Evolutionary conservation across 2,329 filamentous ascomycete species (phyloP).

Genomic region (Cercospora zeina): DNA sequence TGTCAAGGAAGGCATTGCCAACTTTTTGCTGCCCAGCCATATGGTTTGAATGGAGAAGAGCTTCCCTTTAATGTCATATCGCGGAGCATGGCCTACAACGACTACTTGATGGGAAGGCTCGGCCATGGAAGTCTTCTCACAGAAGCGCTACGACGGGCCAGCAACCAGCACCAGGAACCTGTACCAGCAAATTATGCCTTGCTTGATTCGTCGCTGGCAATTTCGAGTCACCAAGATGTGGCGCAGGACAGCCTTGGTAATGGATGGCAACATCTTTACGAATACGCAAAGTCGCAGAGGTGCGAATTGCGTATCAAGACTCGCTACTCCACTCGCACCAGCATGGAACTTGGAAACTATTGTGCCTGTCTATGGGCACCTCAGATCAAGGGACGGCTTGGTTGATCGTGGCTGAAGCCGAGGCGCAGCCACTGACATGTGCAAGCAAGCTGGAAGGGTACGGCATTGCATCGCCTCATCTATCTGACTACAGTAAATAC

Average conservation of each 20-base stretch:
- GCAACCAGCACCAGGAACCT: not conserved
- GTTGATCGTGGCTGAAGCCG: not conserved
- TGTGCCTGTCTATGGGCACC: not conserved
- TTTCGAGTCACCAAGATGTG: not conserved
- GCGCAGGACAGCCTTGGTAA: not conserved
- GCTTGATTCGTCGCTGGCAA: not conserved
- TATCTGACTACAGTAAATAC: no score
- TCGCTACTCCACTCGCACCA: not conserved
- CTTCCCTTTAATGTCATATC: not conserved
- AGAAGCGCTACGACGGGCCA: not conserved
- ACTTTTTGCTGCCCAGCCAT: slow-evolving; percentile 92
- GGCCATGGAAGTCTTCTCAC: not conserved
- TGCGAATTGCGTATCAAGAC: not conserved
- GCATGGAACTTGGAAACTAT: not conserved
- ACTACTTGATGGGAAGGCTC: not conserved
- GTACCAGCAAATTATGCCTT: not conserved
- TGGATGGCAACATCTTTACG: not conserved
- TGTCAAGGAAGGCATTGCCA: slow-evolving; percentile 93
- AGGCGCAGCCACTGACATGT: slow-evolving; percentile 9
- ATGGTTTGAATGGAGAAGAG: slow-evolving; percentile 58
- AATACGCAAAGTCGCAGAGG: not conserved
- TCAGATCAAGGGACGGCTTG: not conserved
- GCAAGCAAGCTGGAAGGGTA: no score
- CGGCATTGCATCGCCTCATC: no score
- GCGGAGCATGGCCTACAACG: not conserved